A percentile compares a stretch with the other conserved stretches of the same genome.
Conservation (phyloP, 257 asterid genomes). For the Striga asiatica region DNA sequence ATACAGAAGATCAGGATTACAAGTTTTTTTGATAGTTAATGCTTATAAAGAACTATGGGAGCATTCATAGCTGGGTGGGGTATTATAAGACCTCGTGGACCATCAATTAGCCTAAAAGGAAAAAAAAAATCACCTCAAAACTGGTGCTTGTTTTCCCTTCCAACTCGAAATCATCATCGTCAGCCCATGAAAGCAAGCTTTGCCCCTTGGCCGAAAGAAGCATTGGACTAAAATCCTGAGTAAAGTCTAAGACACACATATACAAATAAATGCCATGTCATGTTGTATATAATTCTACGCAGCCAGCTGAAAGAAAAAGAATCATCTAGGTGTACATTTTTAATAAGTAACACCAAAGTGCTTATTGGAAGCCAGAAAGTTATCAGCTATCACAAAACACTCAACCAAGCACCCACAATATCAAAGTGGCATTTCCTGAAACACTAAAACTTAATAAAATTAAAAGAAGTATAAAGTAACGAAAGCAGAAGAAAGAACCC, state of each 20-base stretch:
- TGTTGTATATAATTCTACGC: neutral
- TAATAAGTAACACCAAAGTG: too few species aligned
- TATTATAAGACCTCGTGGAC: neutral
- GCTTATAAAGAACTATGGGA: neutral
- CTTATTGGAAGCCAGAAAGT: too few species aligned
- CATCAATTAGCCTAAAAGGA: neutral
- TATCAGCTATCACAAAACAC: too few species aligned
- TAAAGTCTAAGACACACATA: slow-evolving; percentile 35
- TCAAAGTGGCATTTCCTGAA: too few species aligned
- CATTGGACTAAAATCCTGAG: slow-evolving; percentile 56
- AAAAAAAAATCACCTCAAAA: slow-evolving; percentile 65
- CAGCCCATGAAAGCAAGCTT: slow-evolving; percentile 49
- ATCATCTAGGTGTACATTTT: neutral
- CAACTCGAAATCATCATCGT: slow-evolving; percentile 57
- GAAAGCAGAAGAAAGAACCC: too few species aligned
- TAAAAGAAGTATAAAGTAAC: too few species aligned
- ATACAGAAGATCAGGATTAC: too few species aligned
- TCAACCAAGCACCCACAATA: too few species aligned
- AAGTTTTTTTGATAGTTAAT: too few species aligned
- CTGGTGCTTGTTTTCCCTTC: slow-evolving; percentile 43
- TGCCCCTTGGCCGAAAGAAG: slow-evolving; percentile 69
- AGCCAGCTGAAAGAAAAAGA: neutral
- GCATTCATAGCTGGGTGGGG: neutral
- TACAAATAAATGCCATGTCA: slow-evolving; percentile 9
- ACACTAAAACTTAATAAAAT: too few species aligned